Conservation (phyloP, 139 green algal genomes). For the Coelastrella sp. region DNA sequence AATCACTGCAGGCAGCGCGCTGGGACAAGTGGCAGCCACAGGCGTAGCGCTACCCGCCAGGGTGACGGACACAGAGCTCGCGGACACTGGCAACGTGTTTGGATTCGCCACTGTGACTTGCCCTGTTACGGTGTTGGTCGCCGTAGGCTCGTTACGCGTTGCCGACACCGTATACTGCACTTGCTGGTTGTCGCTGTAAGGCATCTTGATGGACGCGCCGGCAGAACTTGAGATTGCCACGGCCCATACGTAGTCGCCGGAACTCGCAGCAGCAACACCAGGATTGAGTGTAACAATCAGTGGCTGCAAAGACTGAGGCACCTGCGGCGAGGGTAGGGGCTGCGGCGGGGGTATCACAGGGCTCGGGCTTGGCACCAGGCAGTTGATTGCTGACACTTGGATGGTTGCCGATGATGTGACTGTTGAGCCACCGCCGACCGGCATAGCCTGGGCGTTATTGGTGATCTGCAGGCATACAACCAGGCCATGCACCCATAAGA, state of each 20-base stretch:
- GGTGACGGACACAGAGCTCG: neutral
- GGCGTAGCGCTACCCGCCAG: neutral
- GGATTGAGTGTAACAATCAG: neutral
- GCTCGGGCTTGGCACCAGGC: neutral
- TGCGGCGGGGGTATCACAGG: neutral
- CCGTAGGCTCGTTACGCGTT: neutral
- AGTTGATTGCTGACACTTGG: neutral
- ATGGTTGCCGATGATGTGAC: neutral
- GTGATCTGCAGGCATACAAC: slow-evolving; percentile 17
- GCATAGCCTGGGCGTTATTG: slow-evolving; percentile 9
- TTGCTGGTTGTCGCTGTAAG: neutral
- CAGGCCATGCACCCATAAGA: too few species aligned
- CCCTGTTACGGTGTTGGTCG: neutral
- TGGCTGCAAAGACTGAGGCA: neutral
- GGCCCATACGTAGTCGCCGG: slow-evolving; percentile 5
- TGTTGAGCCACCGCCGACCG: slow-evolving; percentile 5
- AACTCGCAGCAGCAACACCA: neutral
- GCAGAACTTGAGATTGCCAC: neutral
- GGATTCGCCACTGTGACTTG: slow-evolving; percentile 22
- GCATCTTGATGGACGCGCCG: neutral
- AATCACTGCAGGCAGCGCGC: neutral
- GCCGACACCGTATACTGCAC: slow-evolving; percentile 31
- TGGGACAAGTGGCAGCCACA: neutral
- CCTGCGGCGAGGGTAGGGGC: neutral
- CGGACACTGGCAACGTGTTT: neutral